Conservation (phyloP, 108 stramenopile species). For the Skeletonema potamos region DNA sequence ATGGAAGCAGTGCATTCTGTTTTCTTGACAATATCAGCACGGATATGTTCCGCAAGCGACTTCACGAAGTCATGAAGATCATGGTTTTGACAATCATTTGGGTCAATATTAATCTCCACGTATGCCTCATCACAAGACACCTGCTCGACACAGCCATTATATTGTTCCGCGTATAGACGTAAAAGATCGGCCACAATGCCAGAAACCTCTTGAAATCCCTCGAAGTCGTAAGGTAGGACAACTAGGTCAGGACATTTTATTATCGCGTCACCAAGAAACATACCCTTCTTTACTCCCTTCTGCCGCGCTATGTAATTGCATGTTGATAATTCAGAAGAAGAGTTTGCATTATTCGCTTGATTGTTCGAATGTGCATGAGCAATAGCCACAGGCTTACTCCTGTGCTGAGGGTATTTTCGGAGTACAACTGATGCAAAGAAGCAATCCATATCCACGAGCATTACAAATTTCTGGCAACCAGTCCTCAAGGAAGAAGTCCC, state of each 20-base stretch:
- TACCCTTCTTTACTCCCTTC: constrained; percentile 88
- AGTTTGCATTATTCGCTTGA: constrained; percentile 41
- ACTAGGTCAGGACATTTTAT: constrained; percentile 85
- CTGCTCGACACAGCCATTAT: constrained; percentile 76
- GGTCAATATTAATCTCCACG: constrained; percentile 59
- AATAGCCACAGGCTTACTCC: constrained; percentile 84
- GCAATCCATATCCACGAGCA: constrained; percentile 97
- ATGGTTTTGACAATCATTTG: constrained; percentile 34
- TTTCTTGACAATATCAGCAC: constrained; percentile 62
- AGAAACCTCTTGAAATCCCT: constrained; percentile 85
- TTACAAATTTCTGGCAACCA: constrained; percentile 63
- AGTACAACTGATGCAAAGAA: constrained; percentile 91
- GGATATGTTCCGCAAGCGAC: constrained; percentile 52
- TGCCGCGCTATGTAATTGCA: constrained; percentile 93
- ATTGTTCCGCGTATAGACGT: constrained; percentile 50
- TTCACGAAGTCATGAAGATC: constrained; percentile 20
- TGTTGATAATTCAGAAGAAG: constrained; percentile 87
- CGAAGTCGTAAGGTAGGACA: constrained; percentile 90
- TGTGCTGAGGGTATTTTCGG: constrained; percentile 80
- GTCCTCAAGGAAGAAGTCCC: constrained; percentile 21
- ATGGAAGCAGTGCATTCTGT: constrained; percentile 91
- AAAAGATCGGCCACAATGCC: constrained; percentile 77
- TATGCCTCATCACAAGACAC: constrained; percentile 95
- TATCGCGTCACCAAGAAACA: constrained; percentile 90
- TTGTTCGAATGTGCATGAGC: constrained; percentile 63